A percentile compares a stretch with the other conserved stretches of the same genome.
These are phyloP conservation scores for Blakeslea trispora DNA, from an alignment of 371 early-diverging fungal species.

Conservation along the genomic window DNA sequence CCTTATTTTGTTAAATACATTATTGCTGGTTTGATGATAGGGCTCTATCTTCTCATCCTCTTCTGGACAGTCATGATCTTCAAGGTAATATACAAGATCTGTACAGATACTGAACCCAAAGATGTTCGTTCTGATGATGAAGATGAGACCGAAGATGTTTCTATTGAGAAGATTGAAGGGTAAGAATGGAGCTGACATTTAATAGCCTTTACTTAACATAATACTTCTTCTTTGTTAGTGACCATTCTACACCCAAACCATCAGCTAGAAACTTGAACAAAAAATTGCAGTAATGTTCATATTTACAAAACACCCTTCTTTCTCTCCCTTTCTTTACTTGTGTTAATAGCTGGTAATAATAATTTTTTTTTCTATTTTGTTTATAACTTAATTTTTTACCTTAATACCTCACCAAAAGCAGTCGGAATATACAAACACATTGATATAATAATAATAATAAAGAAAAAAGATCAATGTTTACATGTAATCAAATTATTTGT, in stretches of 20 bases:
- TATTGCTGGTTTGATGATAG: conserved; percentile 49
- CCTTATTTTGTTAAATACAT: conserved; percentile 51
- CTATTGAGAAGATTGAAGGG: conserved; percentile 34
- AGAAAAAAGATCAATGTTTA: neutral
- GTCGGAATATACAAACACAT: neutral
- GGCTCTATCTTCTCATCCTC: conserved; percentile 50
- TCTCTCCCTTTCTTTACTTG: neutral
- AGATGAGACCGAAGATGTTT: conserved; percentile 36
- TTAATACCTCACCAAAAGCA: neutral
- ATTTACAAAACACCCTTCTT: neutral
- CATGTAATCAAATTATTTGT: neutral
- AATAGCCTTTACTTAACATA: no score
- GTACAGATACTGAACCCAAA: conserved; percentile 54
- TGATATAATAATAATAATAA: neutral
- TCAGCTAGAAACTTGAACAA: conserved; percentile 9
- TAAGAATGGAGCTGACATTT: no score
- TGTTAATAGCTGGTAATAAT: neutral
- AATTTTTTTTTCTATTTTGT: neutral
- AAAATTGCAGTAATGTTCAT: conserved; percentile 8
- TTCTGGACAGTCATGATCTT: conserved; percentile 70
- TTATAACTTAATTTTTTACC: neutral
- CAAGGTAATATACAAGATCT: conserved; percentile 60
- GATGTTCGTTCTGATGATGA: conserved; percentile 69
- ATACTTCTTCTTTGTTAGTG: conserved; percentile 13
- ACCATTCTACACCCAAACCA: conserved; percentile 23